Conservation (phyloP, 768 basidiomycete species). For the Xerocomus spinulosus region DNA sequence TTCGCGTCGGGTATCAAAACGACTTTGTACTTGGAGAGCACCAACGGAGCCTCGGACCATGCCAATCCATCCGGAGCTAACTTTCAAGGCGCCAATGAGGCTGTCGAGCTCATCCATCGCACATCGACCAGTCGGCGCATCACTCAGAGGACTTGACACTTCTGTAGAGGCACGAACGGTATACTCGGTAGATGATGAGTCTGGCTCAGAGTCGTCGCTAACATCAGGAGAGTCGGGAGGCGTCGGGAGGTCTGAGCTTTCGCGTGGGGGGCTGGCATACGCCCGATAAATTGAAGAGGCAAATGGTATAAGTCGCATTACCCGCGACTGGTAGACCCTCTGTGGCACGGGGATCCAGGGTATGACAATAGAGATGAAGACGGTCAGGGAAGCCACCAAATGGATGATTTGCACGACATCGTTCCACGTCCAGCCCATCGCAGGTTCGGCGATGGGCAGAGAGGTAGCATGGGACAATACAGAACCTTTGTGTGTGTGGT, state of each 20-base stretch:
- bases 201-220: conserved; percentile 27
- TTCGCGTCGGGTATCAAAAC: conserved; percentile 32
- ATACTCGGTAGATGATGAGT: conserved; percentile 28
- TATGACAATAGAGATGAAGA: conserved; percentile 55
- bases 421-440: conserved; percentile 40
- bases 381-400: conserved; percentile 56
- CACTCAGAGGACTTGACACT: conserved; percentile 10
- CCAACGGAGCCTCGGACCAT: conserved; percentile 29
- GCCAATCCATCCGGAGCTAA: conserved; percentile 35
- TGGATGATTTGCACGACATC: conserved; percentile 62
- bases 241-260: conserved; percentile 22
- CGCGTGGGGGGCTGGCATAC: not conserved
- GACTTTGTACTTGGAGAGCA: not conserved
- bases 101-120: conserved; percentile 34
- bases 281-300: conserved; percentile 7
- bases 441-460: conserved; percentile 10
- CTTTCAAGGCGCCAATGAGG: conserved; percentile 38
- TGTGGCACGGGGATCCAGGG: conserved; percentile 37
- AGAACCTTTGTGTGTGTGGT: conserved; percentile 54
- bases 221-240: conserved; percentile 24
- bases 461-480: conserved; percentile 44
- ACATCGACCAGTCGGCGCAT: conserved; percentile 36
- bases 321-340: conserved; percentile 18
- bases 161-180: conserved; percentile 19
- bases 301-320: conserved; percentile 28